Conservation (phyloP, 352 stramenopile genomes). For the Phytopythium litorale region DNA sequence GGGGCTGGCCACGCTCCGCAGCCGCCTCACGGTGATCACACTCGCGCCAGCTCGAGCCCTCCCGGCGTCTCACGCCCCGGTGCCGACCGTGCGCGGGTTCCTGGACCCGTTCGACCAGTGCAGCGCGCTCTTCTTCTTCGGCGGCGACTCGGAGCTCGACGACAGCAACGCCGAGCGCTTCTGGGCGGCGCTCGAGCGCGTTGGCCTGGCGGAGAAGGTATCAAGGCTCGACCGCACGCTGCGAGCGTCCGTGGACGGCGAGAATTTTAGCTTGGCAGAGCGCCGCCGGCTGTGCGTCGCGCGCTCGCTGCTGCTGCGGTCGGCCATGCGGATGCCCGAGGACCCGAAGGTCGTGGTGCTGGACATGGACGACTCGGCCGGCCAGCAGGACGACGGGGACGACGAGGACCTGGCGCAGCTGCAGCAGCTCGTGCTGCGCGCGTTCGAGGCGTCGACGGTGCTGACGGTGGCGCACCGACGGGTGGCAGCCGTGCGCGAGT, state of each 20-base stretch:
- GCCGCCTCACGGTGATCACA: slow-evolving; percentile 93
- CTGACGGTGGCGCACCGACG: slow-evolving; percentile 82
- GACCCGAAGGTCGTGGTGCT: slow-evolving; percentile 58
- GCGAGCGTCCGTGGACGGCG: slow-evolving; percentile 67
- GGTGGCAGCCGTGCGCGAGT: slow-evolving; percentile 88
- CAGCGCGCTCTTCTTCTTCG: slow-evolving; percentile 3
- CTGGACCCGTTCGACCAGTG: slow-evolving; percentile 85
- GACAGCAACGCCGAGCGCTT: slow-evolving; percentile 27
- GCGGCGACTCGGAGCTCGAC: slow-evolving; percentile 1
- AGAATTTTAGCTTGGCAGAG: slow-evolving; percentile 93
- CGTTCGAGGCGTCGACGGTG: slow-evolving; percentile 92
- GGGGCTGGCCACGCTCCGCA: slow-evolving; percentile 82
- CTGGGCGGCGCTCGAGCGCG: slow-evolving; percentile 41
- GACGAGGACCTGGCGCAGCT: slow-evolving; percentile 53
- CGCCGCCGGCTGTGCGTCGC: slow-evolving; percentile 96
- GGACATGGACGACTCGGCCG: slow-evolving; percentile 22
- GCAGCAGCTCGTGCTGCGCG: slow-evolving; percentile 76
- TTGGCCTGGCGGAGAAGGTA: slow-evolving; percentile 64
- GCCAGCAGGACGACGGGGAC: slow-evolving; percentile 34
- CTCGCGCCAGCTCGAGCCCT: slow-evolving; percentile 91
- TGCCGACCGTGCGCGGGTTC: slow-evolving; percentile 73
- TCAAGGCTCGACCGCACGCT: slow-evolving; percentile 51
- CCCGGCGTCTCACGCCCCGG: slow-evolving; percentile 64
- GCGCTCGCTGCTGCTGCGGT: slow-evolving; percentile 90
- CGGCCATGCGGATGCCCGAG: slow-evolving; percentile 25